Conservation (phyloP, 306 rosid genomes). For the Ammopiptanthus mongolicus region DNA sequence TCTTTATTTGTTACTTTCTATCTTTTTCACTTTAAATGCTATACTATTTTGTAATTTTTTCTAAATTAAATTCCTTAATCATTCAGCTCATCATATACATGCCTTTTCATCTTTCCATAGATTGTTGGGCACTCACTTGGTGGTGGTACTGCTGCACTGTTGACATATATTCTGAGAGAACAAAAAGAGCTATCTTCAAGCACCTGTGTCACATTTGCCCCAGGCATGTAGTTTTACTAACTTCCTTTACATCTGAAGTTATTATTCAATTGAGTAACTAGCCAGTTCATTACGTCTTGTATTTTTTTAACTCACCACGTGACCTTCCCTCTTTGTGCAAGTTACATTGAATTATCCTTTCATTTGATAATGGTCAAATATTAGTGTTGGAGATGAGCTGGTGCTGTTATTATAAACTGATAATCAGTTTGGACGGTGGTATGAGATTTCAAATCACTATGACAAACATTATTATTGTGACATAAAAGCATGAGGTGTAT, state of each 20-base stretch:
- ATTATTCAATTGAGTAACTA: background rate
- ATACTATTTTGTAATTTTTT: background rate
- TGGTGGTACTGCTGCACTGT: constrained; percentile 82
- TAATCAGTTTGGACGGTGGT: background rate
- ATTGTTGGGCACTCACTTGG: constrained; percentile 89
- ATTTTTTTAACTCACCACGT: background rate
- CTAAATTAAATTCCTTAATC: background rate
- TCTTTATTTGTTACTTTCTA: background rate
- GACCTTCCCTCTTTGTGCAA: background rate
- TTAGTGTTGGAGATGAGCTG: background rate
- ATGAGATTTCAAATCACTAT: background rate
- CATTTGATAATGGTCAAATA: background rate
- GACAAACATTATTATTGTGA: background rate
- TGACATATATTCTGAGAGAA: constrained; percentile 74
- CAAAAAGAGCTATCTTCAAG: constrained; percentile 55
- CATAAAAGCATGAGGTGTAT: background rate
- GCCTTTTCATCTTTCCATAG: constrained; percentile 28
- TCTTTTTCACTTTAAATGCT: background rate
- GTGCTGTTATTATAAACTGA: background rate
- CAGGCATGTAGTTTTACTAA: constrained; percentile 44
- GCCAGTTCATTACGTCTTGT: background rate
- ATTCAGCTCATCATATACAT: background rate
- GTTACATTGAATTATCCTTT: background rate
- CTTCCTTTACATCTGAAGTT: background rate
- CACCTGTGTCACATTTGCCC: constrained; percentile 70